Evolutionary conservation across 23 red algal species (phyloP), one percentile per base, ranked within the genome.

Genomic region (Gracilaria gracilis): DNA sequence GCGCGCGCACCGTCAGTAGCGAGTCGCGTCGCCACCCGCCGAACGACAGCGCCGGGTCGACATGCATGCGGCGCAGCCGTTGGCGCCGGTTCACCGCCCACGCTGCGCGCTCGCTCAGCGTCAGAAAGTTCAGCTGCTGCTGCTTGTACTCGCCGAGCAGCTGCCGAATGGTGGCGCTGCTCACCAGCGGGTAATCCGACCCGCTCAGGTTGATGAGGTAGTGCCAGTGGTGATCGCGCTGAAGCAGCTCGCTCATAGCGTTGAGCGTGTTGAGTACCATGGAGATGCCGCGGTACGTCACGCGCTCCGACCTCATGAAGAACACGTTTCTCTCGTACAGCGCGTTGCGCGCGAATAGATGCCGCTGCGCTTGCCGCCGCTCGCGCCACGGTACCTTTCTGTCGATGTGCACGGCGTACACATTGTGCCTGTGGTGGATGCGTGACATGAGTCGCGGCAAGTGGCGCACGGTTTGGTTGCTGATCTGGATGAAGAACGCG

Each of bases 181-280:
- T 40, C 59, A 92, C 70, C 59, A 97, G 83, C 58, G 95, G 95
- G 88, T 97, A 97, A 67, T 97, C 95, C 32, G 88, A 79, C 16
- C 84, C 95, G 31, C 61, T 79, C 25, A 97, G 34, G 75, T 97
- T 97, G 83, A 97, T 93, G 69, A 89, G 90, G 64, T 81, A 97
- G 59, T 87, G 48, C 95, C 95, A 97, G 6, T 29, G 29, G 29
- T 61, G 35, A 46, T 89, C 47, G 24, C 37, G 27, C 6, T 67
- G 67, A 20, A 97, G 66, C 54, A 97, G 65, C 34, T 82, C 61
- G 9, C 90, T 42, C 83, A 97, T 93, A 9, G 89, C 89, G 59
- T 79, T 65, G 16, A 97, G 44, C 37, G 83, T 85, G 86, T 97
- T 97, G 46, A 93, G 88, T 14, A 97, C 59, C 95, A 97, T 93